Percentiles rank a stretch among this genome's conserved stretches.
Evolutionary conservation across 2,329 filamentous ascomycete genomes (phyloP).

Genomic region (Lasiodiplodia theobromae): DNA sequence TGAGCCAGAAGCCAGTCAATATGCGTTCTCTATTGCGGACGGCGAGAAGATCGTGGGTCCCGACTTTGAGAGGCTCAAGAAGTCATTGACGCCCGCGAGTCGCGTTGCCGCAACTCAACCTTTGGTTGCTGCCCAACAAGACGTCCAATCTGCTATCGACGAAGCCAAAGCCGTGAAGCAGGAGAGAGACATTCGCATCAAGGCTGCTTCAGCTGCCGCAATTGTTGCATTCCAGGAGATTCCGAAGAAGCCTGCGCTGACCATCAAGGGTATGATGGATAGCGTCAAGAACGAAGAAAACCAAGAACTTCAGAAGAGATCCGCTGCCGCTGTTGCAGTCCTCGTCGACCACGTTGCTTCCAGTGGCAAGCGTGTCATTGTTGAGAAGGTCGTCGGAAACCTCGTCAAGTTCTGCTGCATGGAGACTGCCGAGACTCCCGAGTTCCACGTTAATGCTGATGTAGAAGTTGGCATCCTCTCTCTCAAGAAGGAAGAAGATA

Average conservation of each 20-base stretch:
- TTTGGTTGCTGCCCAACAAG: constrained; percentile 76
- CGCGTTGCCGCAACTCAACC: constrained; percentile 82
- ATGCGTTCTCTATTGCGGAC: constrained; percentile 85
- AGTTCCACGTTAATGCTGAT: constrained; percentile 82
- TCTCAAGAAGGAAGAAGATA: constrained; percentile 95
- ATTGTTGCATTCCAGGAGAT: constrained; percentile 85
- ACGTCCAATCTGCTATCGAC: constrained; percentile 74
- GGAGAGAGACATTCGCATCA: constrained; percentile 83
- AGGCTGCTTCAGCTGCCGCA: constrained; percentile 84
- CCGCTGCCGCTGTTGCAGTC: constrained; percentile 81
- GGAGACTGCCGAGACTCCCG: constrained; percentile 95
- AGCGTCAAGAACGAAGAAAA: constrained; percentile 97
- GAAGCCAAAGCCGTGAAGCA: constrained; percentile 83
- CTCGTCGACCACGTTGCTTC: constrained; percentile 87
- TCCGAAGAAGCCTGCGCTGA: constrained; percentile 89
- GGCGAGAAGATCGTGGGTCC: constrained; percentile 86
- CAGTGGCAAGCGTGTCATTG: constrained; percentile 79
- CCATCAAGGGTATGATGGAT: constrained; percentile 98
- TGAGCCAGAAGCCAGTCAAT: constrained; percentile 87
- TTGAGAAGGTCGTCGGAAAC: constrained; percentile 95
- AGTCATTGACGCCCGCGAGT: constrained; percentile 85
- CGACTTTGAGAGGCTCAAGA: constrained; percentile 89
- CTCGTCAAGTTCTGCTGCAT: constrained; percentile 97
- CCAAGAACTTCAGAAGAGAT: constrained; percentile 83
- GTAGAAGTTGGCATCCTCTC: constrained; percentile 86